Percentiles rank a stretch among this genome's conserved stretches.
These are phyloP conservation scores for Emergomyces pasteurianus DNA, from an alignment of 2,329 filamentous ascomycete species.

Conservation along the genomic window DNA sequence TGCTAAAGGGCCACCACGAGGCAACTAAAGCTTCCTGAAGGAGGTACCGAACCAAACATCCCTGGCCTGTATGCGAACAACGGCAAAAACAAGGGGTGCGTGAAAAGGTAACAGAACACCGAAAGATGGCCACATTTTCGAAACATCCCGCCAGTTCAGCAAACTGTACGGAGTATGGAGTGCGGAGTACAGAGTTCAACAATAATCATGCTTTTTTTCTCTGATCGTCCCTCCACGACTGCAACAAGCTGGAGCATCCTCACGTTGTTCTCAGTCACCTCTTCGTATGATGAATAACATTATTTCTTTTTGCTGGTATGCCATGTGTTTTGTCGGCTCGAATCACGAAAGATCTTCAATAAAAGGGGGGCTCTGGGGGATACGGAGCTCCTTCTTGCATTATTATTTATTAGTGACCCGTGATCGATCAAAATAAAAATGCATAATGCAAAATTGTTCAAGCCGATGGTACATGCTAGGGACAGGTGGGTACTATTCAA, in stretches of 20 bases:
- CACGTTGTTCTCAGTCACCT: background rate
- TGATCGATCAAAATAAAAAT: background rate
- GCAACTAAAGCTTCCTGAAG: conserved; percentile 1
- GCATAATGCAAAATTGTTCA: background rate
- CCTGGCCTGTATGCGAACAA: background rate
- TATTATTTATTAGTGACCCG: background rate
- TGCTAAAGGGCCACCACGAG: conserved; percentile 1
- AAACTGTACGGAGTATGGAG: no score
- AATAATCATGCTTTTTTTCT: background rate
- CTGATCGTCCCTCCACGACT: background rate
- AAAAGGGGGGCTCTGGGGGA: background rate
- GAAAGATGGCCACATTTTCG: background rate
- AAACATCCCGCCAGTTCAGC: background rate
- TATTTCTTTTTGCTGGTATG: no score
- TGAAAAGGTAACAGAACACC: background rate
- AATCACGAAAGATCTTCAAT: background rate
- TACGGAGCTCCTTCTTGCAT: background rate
- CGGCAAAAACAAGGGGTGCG: background rate
- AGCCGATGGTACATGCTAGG: background rate
- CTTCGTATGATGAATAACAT: no score
- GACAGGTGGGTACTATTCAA: background rate
- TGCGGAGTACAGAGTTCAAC: no score
- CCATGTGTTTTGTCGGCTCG: background rate
- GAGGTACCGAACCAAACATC: background rate
- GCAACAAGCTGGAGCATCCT: background rate